Percentiles rank a stretch among this genome's conserved stretches.
Evolutionary conservation across 768 basidiomycete genomes (phyloP).

Genomic region (Auricularia sp.): DNA sequence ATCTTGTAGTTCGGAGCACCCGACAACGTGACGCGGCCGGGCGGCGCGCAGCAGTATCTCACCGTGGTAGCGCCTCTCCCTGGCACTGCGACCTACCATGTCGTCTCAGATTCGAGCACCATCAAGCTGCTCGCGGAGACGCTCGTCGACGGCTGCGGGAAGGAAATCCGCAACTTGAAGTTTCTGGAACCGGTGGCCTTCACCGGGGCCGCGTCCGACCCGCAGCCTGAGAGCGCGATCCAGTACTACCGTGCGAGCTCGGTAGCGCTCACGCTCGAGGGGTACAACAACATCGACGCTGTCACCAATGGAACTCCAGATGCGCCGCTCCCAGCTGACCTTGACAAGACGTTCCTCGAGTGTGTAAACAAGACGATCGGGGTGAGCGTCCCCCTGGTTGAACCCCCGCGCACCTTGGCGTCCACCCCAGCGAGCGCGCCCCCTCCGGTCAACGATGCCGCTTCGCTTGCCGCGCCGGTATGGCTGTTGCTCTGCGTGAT

Average conservation of each 20-base stretch:
- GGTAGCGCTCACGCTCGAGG: constrained; percentile 6
- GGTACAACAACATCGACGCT: constrained; percentile 9
- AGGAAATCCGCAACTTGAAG: too few species aligned
- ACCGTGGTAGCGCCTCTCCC: too few species aligned
- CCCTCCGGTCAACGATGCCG: too few species aligned
- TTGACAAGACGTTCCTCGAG: constrained; percentile 7
- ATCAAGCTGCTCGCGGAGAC: too few species aligned
- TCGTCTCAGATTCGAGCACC: too few species aligned
- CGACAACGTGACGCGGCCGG: too few species aligned
- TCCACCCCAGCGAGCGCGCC: not conserved
- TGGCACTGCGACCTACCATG: too few species aligned
- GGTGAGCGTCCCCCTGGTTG: constrained; percentile 6
- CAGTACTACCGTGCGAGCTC: constrained; percentile 8
- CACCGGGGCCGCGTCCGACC: not conserved
- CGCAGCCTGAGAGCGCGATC: not conserved
- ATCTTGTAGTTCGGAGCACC: too few species aligned
- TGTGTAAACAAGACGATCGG: constrained; percentile 11
- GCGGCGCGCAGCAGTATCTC: too few species aligned
- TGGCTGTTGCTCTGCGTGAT: too few species aligned
- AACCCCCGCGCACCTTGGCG: not conserved
- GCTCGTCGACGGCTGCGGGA: too few species aligned
- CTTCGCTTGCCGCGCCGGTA: too few species aligned
- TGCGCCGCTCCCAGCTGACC: constrained; percentile 1
- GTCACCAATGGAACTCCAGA: not conserved
- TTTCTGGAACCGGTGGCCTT: not conserved